Base-by-base conservation (phyloP, 208 protist genomes). In the Acanthamoeba sp. region DNA sequence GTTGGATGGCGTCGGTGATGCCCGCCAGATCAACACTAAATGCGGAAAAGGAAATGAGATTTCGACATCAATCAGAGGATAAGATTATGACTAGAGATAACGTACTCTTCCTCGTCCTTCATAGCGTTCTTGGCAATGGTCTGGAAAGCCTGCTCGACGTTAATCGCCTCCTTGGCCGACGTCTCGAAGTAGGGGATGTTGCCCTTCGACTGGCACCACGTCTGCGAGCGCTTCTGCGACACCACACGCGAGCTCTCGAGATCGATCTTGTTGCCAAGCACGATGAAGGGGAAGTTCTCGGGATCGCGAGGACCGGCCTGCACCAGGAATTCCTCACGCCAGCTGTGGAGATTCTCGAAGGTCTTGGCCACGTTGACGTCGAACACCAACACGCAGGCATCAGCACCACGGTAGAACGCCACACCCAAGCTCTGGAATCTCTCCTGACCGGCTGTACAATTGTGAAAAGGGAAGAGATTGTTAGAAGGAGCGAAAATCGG, bases 251-350 rank as follows among this genome's bases (percentile, higher is more conserved):
- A 97, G 64, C 99, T 97, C 87, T 99, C 98, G 6, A 99, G 95
- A 97, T 99, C 99, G 29, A 98, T 99, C 96, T 99, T 99, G 98
- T 99, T 99, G 93, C 99, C 99, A 42, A 99, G 96, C 32, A 99
- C 98, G 57, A 99, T 99, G 96, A 99, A 99, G 82, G 99, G 99
- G 94, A 99, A 99, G 73, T 97, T 97, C 42, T 98, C 97, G 48
- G 98, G 98, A 92, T 99, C 98, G 64, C 97, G 94, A 64, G 96
- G 97, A 40, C 95, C 96, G 20, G 96, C 96, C 95, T 99, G 99
- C 93, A 99, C 98, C 91, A 98, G 98, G 95, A 99, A 99, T 98
- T 99, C 99, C 94, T 99, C 99, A 20, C 99, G 96, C 99, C 99
- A 99, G 48, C 69, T 96, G 95, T 98, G 97, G 9, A 99, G 94